These are phyloP conservation scores for Podospora pseudocomata DNA, from an alignment of 495 filamentous ascomycete species.

Conservation along the genomic window DNA sequence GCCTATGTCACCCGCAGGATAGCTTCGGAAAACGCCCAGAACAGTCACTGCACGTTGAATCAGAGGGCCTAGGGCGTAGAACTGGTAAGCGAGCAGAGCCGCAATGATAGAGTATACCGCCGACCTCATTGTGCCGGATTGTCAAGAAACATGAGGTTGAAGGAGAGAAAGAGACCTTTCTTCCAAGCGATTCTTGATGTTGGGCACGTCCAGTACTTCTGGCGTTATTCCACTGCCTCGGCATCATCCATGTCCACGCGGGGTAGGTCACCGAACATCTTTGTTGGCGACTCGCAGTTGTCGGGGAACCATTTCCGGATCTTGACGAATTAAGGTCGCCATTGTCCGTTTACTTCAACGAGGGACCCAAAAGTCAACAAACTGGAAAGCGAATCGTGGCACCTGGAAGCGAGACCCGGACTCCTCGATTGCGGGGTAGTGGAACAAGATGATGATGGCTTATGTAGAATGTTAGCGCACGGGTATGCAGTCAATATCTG, in stretches of 20 bases:
- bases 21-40: slow-evolving; percentile 26
- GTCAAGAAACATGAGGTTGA: neutral
- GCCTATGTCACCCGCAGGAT: slow-evolving; percentile 14
- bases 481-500: neutral
- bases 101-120: slow-evolving; percentile 20
- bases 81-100: slow-evolving; percentile 19
- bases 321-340: neutral
- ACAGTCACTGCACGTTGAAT: slow-evolving; percentile 19
- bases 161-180: neutral
- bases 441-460: neutral
- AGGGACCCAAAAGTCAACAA: neutral
- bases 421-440: neutral
- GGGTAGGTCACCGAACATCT: neutral
- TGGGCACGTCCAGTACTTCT: neutral
- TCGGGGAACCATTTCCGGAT: neutral
- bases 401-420: neutral
- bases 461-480: neutral
- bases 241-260: neutral
- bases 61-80: slow-evolving; percentile 15
- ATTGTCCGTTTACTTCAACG: neutral
- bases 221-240: neutral
- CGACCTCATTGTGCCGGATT: slow-evolving; percentile 18
- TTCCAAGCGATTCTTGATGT: neutral
- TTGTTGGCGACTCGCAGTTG: neutral
- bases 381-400: neutral